A percentile compares a stretch with the other conserved stretches of the same genome.
phyloP scores from a whole-genome alignment of 2,329 filamentous ascomycete genomes.

The Sclerotinia glacialis region DNA sequence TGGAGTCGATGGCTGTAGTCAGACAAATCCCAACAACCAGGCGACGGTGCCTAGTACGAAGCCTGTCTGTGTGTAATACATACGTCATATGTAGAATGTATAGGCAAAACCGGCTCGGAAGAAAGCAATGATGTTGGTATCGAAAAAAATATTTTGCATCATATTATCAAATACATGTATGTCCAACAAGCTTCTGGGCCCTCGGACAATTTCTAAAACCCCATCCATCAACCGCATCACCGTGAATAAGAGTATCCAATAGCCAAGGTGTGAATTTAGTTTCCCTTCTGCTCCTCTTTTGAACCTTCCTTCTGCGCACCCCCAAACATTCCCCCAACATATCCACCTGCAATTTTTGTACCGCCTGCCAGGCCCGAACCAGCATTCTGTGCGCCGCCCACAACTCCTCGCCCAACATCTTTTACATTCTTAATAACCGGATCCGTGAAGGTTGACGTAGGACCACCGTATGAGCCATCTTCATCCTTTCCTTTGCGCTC shows the following conservation, averaged over 20 bases:
- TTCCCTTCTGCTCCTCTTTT: background rate
- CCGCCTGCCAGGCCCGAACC: conserved; percentile 24
- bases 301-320: conserved; percentile 17
- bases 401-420: conserved; percentile 23
- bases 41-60: conserved; percentile 34
- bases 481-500: conserved; percentile 65
- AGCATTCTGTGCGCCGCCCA: conserved; percentile 23
- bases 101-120: too few relatives aligned
- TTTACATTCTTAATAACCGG: conserved; percentile 22
- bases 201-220: background rate
- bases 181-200: background rate
- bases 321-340: conserved; percentile 24
- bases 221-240: background rate
- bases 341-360: conserved; percentile 24
- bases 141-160: background rate
- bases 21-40: conserved; percentile 40
- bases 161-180: background rate
- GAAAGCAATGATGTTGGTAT: background rate
- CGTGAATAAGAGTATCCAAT: background rate
- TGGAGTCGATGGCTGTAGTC: conserved; percentile 38
- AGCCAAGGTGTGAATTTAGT: background rate
- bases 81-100: background rate
- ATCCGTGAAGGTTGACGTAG: conserved; percentile 13
- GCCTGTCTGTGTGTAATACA: conserved; percentile 36
- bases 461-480: conserved; percentile 47